Base-by-base conservation (phyloP, 2,329 filamentous ascomycete species). In the Hypoxylon sp. region DNA sequence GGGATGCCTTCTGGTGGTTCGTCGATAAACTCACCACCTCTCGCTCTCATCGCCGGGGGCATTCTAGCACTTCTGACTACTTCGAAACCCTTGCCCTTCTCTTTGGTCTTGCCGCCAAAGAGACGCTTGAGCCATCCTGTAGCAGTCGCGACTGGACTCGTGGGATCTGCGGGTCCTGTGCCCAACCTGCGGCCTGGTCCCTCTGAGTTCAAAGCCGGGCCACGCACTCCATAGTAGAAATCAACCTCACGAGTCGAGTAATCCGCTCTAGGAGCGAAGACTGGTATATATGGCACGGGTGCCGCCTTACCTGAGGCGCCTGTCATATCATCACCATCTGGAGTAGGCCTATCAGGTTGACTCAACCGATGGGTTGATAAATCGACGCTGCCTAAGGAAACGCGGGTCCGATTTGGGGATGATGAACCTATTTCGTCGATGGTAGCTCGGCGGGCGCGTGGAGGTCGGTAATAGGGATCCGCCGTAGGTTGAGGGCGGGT, bases 71-170 rank as follows among this genome's bases (percentile, higher is more conserved):
- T 98, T 75, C 96, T 85, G 14, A 99, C 95, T 4, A 99, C 96
- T 78, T 98, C 96, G 73, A 99, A 99, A 0, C 96, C 96, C 80
- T 98, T 98, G 71, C 91, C 91, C 80, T 97, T 97, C 72, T 98
- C 95, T 77, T 97, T 98, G 5, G 90, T 93, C 81, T 97, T 97
- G 14, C 91, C 92, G 11, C 90, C 90, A 64, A 97, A 87, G 5
- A 97, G 77, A 57, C 86, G 87, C 73, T 93, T 91, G 79, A 98
- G 89, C 94, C 95, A 99, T 3, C 93, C 93, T 0, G 92, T 91
- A 0, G 96, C 95, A 6, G 93, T 95, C 1, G 93, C 92, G 19
- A 97, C 92, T 0, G 94, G 93, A 0, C 94, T 93, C 38, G 94
- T 97, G 0, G 96, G 96, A 81, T 99, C 95, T 7, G 94, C 94